Evolutionary conservation across 441 rosid species (phyloP), one percentile per base, ranked within the genome.

Genomic region (Pelargonium citronellum): DNA sequence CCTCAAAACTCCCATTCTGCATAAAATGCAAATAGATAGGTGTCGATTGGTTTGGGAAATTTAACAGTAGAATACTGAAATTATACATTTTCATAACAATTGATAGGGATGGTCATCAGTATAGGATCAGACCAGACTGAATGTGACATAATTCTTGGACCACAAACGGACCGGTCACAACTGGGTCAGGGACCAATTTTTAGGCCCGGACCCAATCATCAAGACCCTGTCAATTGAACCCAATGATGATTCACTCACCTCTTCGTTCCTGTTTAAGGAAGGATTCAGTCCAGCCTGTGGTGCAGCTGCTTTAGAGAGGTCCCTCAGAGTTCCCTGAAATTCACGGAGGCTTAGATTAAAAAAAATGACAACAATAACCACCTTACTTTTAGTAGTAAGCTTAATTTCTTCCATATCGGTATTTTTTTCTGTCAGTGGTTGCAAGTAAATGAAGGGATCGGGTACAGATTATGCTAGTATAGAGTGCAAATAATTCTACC

Each of bases 291-390:
- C 77, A 66, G 70, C 68, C 69, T 75, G 85, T 63, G 81, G 75
- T 73, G 86, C 49, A 61, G 83, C 78, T 75, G 63, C 63, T 58
- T 82, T 85, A 13, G 89, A 81, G 61, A 87, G 81, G 76, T 83
- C 89, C 78, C 87, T 81, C 58, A 87, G 79, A 72, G 85, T 77
- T 66, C 91, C 91, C 91, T 87, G 44, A 17, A 41, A 8, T 58
- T 0, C 4, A 60, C 41, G 19, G 74, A 66, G 1, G 5, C 13
- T 13, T 57, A 41, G 5, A 44, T 20, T 17, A 10, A 44, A 10
- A 49, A 0, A 7, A 34, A 69, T 34, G 30, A 13, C 24, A 10
- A 13, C 6, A 57, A 51, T 15, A 13, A 30, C 12, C n/a, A 4
- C 58, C 58, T 0, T 6, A 51, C 19, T 43, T 47, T 9, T 30